Base-by-base conservation (phyloP, 768 basidiomycete genomes). In the Gymnopilus junonius region DNA sequence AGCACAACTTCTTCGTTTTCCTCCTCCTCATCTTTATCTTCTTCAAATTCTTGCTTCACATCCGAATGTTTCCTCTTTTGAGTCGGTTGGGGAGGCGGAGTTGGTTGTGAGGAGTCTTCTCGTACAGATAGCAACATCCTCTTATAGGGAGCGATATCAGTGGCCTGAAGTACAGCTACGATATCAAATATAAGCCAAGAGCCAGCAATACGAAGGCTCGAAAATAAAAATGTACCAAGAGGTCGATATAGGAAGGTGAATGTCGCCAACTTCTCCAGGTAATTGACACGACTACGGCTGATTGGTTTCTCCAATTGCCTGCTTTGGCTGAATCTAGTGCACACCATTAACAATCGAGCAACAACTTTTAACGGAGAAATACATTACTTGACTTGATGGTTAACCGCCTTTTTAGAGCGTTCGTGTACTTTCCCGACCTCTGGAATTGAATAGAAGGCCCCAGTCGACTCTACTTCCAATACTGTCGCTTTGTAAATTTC, bases 211-310 rank as follows among this genome's bases (percentile, higher is more conserved):
- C 27, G n/a, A n/a, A n/a, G n/a, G n/a, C n/a, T n/a, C n/a, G 3
- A 43, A 43, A 11, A 17, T 4, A 4, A 21, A 31, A 15, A 12
- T 66, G 27, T 31, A 74, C 71, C 69, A 4, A 69, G 45, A 7
- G 71, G 62, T 23, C 73, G 61, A 61, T 74, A 73, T 45, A 60
- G 69, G 50, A 74, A 73, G 8, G 68, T 62, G 50, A 73, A 71
- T 15, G 63, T 70, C 0, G 57, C 67, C 4, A 31, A 29, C 15
- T 32, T 55, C 4, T 45, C 35, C n/a, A 5, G 15, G n/a, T 14
- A 43, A 32, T 15, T 0, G 17, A 4, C 15, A n/a, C 29, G 4
- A 15, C 8, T 4, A 10, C 11, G 1, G 2, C 12, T 34, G 10
- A 39, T 17, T 14, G 4, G 2, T 27, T 17, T 37, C 8, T 39